Evolutionary conservation across 257 asterid species (phyloP), one percentile per base, ranked within the genome.

Genomic region (Craterostigma plantagineum): DNA sequence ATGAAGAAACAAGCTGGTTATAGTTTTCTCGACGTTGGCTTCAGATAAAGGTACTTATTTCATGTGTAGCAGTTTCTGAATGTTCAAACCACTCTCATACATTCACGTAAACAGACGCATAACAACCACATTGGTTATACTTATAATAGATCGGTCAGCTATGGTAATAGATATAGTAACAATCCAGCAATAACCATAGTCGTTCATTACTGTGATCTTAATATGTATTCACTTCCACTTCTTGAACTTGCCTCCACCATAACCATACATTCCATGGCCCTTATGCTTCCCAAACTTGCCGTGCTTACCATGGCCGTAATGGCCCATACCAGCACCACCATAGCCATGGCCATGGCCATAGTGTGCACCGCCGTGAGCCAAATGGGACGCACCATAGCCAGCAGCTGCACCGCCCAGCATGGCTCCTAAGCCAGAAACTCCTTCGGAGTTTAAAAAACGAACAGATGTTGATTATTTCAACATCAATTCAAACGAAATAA

Each of bases 381-480:
- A 0, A 34, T 76, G 77, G 8, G 69, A 55, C 38, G 85, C 92
- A 34, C 93, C 93, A 17, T 67, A 74, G 14, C 77, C 96, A 1
- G 77, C 86, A 0, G 91, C 94, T 4, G 94, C 96, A 15, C 83
- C 92, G 1, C 91, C 94, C 12, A 83, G 91, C 59, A 92, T 92
- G 44, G 86, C 92, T 1, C 79, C 90, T 45, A 85, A 58, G 67
- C 77, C 13, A 10, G 45, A 52, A 56, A 83, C 90, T 8, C 81
- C 35, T 11, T 72, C 70, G 52, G 23, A 51, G 84, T 75, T 72
- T n/a, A n/a, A n/a, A n/a, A n/a, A n/a, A n/a, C n/a, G n/a, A n/a
- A n/a, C n/a, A n/a, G n/a, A n/a, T n/a, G n/a, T n/a, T n/a, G n/a
- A n/a, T n/a, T n/a, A n/a, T n/a, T n/a, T n/a, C n/a, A n/a, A n/a